phyloP scores from a whole-genome alignment of 148 eudicot species.

The Chenopodium quinoa region DNA sequence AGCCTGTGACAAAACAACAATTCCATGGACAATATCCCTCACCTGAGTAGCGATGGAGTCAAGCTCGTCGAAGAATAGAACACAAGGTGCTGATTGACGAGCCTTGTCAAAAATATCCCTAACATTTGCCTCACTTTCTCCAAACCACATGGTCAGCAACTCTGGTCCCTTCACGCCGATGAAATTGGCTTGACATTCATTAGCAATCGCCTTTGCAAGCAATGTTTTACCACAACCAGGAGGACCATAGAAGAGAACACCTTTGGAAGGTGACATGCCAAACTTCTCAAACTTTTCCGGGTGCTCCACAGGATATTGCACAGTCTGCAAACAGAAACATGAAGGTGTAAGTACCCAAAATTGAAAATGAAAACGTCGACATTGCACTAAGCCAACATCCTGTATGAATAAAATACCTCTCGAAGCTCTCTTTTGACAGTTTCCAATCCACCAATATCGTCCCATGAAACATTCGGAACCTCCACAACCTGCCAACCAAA shows the following conservation, averaged over 20 bases:
- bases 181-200: slow-evolving; percentile 78
- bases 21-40: not conserved
- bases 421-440: slow-evolving; percentile 78
- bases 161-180: slow-evolving; percentile 74
- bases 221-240: slow-evolving; percentile 83
- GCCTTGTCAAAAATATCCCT: slow-evolving; percentile 79
- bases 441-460: slow-evolving; percentile 74
- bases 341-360: not conserved
- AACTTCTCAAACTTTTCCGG: slow-evolving; percentile 84
- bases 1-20: not conserved
- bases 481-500: slow-evolving; percentile 49
- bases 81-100: slow-evolving; percentile 74
- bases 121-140: slow-evolving; percentile 84
- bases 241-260: slow-evolving; percentile 80
- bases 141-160: slow-evolving; percentile 84
- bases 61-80: slow-evolving; percentile 70
- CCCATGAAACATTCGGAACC: slow-evolving; percentile 66
- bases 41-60: slow-evolving; percentile 66
- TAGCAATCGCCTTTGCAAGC: slow-evolving; percentile 78
- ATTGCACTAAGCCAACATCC: not conserved
- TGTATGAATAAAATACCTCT: slow-evolving; percentile 44
- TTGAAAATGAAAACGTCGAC: not conserved
- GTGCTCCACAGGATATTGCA: slow-evolving; percentile 85
- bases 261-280: slow-evolving; percentile 82
- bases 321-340: slow-evolving; percentile 39